Base-by-base conservation (phyloP, 164 flowering plant genomes). In the Aristolochia contorta region DNA sequence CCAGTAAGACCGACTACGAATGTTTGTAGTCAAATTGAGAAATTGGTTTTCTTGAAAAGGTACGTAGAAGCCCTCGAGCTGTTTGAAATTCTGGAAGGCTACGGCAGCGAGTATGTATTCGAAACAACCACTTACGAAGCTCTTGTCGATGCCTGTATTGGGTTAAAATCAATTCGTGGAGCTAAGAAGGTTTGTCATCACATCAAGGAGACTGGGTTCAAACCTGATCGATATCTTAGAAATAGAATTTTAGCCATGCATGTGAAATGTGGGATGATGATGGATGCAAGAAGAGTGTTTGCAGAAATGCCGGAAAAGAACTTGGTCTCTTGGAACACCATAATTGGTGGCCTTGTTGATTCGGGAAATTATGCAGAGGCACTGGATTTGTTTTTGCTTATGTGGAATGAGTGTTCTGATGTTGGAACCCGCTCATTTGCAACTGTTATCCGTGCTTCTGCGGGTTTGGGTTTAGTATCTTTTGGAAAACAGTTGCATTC, bases 211-310 rank as follows among this genome's bases (percentile, higher is more conserved):
- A 63, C 27, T 63, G 80, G 81, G 61, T 65, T 77, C 66, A 75
- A 72, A 12, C 71, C 65, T 18, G 85, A 82, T 77, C 70, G 51
- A 71, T 75, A 80, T 68, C 37, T 83, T 71, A 69, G 75, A 30
- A 85, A 83, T 66, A 78, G 86, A 72, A 63, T 79, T 2, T 54
- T 83, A 63, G 48, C 71, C n/a, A 80, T 83, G 88, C 82, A 74
- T 67, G 82, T 82, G 4, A 85, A 76, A 57, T 80, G 83, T 19
- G 82, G 84, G 46, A 76, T 78, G 84, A 78, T 83, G 82, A 54
- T 70, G 1, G 83, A 78, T 61, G 91, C 82, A 6, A 70, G 75
- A 23, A 62, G 45, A 4, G n/a, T 80, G 74, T 85, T 85, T 52
- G 79, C 73, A 33, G 83, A 75, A 71, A 85, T 83, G 87, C 84